A percentile compares a stretch with the other conserved stretches of the same genome.
Conservation (phyloP, 116 monocot species). For the Zostera marina region DNA sequence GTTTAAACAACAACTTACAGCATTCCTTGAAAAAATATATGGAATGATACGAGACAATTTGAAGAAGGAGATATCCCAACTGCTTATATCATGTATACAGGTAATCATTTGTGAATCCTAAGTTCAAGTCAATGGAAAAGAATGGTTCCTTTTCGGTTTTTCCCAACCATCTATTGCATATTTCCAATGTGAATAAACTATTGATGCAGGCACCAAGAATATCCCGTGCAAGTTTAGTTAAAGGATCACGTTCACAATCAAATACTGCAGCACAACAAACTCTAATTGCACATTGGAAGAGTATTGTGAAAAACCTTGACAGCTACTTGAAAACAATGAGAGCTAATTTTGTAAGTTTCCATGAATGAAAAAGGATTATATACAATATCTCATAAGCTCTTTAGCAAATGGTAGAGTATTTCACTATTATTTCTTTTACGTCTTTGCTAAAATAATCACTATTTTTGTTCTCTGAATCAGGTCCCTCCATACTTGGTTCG, state of each 20-base stretch:
- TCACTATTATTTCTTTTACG: not conserved
- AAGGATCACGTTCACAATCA: slow-evolving; percentile 49
- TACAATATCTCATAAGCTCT: not conserved
- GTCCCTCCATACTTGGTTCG: slow-evolving; percentile 51
- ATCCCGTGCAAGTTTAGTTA: slow-evolving; percentile 44
- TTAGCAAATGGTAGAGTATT: not conserved
- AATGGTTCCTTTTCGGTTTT: not conserved
- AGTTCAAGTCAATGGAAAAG: not conserved
- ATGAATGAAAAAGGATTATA: not conserved
- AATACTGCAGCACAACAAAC: slow-evolving; percentile 50
- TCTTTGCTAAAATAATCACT: not conserved
- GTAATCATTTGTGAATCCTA: slow-evolving; percentile 13
- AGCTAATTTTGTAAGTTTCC: slow-evolving; percentile 46
- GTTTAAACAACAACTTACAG: slow-evolving; percentile 77
- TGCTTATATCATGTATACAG: slow-evolving; percentile 62
- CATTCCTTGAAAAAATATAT: slow-evolving; percentile 68
- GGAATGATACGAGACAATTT: slow-evolving; percentile 67
- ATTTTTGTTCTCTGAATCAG: slow-evolving; percentile 13
- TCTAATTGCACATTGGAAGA: slow-evolving; percentile 72
- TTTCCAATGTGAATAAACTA: not conserved
- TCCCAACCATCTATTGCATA: not conserved
- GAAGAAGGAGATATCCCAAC: slow-evolving; percentile 52
- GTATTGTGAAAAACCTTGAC: slow-evolving; percentile 50
- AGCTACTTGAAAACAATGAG: slow-evolving; percentile 42
- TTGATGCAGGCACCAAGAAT: slow-evolving; percentile 46